Evolutionary conservation across 495 filamentous ascomycete genomes (phyloP).

Genomic region (Podospora conica): DNA sequence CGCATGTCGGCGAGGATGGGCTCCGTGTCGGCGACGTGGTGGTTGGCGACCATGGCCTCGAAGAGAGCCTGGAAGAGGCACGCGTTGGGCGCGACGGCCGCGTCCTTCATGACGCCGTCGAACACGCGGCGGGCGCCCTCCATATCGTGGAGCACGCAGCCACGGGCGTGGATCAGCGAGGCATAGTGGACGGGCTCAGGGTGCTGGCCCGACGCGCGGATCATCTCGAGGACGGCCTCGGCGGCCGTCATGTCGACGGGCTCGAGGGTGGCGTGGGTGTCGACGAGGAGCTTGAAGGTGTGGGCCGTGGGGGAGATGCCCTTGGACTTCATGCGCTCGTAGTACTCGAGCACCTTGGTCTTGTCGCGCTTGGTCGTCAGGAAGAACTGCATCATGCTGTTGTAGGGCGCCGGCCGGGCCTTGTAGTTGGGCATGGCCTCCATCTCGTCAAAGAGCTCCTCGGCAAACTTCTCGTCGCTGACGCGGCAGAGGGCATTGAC

Average conservation of each 20-base stretch:
- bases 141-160: constrained; percentile 90
- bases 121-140: constrained; percentile 74
- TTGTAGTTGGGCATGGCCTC: constrained; percentile 99
- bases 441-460: constrained; percentile 99
- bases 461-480: constrained; percentile 93
- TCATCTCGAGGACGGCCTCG: constrained; percentile 73
- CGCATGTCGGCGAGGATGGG: constrained; percentile 68
- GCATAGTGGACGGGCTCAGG: constrained; percentile 94
- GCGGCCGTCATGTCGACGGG: constrained; percentile 87
- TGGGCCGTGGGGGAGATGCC: constrained; percentile 88
- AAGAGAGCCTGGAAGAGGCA: constrained; percentile 94
- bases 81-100: constrained; percentile 60
- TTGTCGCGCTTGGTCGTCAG: constrained; percentile 94
- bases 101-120: constrained; percentile 64
- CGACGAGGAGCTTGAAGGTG: constrained; percentile 96
- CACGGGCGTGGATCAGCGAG: constrained; percentile 90
- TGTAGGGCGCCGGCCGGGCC: constrained; percentile 92
- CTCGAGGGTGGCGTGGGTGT: constrained; percentile 90
- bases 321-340: constrained; percentile 83
- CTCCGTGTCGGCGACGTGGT: constrained; percentile 71
- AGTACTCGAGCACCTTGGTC: constrained; percentile 89
- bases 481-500: constrained; percentile 97
- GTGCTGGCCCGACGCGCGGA: constrained; percentile 62
- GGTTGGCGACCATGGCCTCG: constrained; percentile 93
- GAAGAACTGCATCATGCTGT: constrained; percentile 99